Percentiles rank a stretch among this genome's conserved stretches.
These are phyloP conservation scores for Thermochaetoides dissita DNA, from an alignment of 2,329 filamentous ascomycete species.

Conservation along the genomic window DNA sequence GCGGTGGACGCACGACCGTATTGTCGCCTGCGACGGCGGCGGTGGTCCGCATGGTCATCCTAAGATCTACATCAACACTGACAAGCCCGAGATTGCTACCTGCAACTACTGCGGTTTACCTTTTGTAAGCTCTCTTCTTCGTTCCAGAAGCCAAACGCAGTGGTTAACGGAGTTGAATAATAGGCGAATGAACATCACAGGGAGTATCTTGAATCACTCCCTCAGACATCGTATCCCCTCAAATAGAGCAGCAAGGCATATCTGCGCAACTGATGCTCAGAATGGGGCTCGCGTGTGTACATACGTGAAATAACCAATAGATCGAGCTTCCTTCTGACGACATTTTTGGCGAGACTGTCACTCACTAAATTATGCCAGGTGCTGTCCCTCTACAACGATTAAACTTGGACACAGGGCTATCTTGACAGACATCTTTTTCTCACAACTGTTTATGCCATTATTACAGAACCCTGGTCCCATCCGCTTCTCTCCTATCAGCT, in stretches of 20 bases:
- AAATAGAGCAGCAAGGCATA: background rate
- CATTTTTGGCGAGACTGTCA: too few species aligned
- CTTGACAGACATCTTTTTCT: too few species aligned
- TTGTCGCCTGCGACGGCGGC: conserved; percentile 82
- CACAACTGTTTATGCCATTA: too few species aligned
- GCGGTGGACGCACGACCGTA: conserved; percentile 68
- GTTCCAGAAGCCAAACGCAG: background rate
- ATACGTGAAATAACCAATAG: conserved; percentile 6
- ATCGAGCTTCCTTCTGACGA: background rate
- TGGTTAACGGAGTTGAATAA: conserved; percentile 11
- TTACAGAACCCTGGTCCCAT: too few species aligned
- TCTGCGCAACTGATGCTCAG: background rate
- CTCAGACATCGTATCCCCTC: conserved; percentile 70
- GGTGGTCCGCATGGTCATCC: conserved; percentile 85
- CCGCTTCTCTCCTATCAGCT: background rate
- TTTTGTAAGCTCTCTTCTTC: conserved; percentile 51
- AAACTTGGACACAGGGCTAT: too few species aligned
- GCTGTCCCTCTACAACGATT: too few species aligned
- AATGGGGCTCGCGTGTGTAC: conserved; percentile 1
- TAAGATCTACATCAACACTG: conserved; percentile 90
- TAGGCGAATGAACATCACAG: conserved; percentile 86
- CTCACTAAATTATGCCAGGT: too few species aligned
- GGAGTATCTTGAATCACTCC: conserved; percentile 67
- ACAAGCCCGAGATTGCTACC: conserved; percentile 83
- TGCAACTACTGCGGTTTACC: conserved; percentile 92